phyloP scores from a whole-genome alignment of 192 early-diverging fungal genomes.

The Coemansia sp. region DNA sequence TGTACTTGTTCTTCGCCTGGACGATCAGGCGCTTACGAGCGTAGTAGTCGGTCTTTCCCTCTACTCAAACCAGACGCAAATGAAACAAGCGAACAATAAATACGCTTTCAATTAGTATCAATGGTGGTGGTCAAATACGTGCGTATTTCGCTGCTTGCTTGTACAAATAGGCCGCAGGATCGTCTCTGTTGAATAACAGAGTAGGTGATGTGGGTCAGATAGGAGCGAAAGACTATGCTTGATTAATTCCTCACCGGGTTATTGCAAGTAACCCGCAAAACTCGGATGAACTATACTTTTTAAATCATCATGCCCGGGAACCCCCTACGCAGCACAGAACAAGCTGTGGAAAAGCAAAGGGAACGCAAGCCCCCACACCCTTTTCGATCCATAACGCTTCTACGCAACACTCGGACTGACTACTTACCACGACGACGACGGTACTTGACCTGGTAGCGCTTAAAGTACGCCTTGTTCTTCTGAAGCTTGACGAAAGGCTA shows the following conservation, averaged over 20 bases:
- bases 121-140: background rate
- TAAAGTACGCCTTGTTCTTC: slow-evolving; percentile 99
- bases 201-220: slow-evolving; percentile 60
- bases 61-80: slow-evolving; percentile 52
- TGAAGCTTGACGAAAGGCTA: slow-evolving; percentile 78
- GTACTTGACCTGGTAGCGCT: slow-evolving; percentile 99
- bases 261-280: slow-evolving; percentile 29
- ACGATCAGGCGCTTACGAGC: slow-evolving; percentile 97
- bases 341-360: background rate
- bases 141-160: background rate
- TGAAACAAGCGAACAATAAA: slow-evolving; percentile 3
- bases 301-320: slow-evolving; percentile 61
- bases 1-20: slow-evolving; percentile 99
- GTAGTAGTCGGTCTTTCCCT: slow-evolving; percentile 99
- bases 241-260: slow-evolving; percentile 57
- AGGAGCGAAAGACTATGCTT: slow-evolving; percentile 82
- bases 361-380: background rate
- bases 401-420: background rate
- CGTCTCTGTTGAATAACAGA: background rate
- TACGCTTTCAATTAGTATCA: background rate
- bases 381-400: background rate
- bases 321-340: background rate
- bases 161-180: background rate
- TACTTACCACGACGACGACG: slow-evolving; percentile 92
- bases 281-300: slow-evolving; percentile 81